phyloP scores from a whole-genome alignment of 768 basidiomycete species.

The Cystofilobasidium ferigula region DNA sequence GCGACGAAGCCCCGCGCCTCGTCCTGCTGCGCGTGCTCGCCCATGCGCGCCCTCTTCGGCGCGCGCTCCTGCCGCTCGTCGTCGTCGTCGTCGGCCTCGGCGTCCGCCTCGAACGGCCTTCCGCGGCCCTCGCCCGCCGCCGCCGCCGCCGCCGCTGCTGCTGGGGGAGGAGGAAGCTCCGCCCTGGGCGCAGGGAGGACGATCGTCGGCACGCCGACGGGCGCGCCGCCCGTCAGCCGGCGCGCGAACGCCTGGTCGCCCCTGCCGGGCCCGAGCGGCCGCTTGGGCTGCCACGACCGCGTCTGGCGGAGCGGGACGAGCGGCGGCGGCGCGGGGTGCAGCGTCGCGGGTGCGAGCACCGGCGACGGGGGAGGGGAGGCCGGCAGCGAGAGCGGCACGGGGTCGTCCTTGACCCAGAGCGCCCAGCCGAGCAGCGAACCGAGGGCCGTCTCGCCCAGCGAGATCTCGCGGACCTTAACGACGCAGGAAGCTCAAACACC shows the following conservation, averaged over 20 bases:
- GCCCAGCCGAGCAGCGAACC: constrained; percentile 78
- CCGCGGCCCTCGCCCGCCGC: no score
- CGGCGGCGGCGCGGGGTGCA: neutral
- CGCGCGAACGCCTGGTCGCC: neutral
- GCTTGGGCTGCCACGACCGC: neutral
- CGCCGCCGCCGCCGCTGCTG: neutral
- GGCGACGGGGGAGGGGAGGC: neutral
- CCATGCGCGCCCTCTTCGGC: no score
- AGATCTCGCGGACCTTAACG: constrained; percentile 49
- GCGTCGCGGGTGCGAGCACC: neutral
- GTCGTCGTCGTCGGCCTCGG: neutral
- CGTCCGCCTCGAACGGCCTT: no score
- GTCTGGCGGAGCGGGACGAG: neutral
- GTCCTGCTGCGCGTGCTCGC: no score
- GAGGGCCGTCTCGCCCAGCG: constrained; percentile 75
- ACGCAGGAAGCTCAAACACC: neutral
- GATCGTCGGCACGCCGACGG: neutral
- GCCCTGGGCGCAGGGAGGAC: neutral
- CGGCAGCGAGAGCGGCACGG: constrained; percentile 1
- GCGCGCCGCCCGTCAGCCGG: neutral
- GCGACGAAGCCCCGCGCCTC: no score
- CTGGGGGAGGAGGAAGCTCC: neutral
- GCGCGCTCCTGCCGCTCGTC: neutral
- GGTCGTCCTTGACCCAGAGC: constrained; percentile 63
- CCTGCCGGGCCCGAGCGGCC: neutral